Evolutionary conservation across 768 basidiomycete genomes (phyloP), one percentile per base, ranked within the genome.

Genomic region (Lentinus brumalis): DNA sequence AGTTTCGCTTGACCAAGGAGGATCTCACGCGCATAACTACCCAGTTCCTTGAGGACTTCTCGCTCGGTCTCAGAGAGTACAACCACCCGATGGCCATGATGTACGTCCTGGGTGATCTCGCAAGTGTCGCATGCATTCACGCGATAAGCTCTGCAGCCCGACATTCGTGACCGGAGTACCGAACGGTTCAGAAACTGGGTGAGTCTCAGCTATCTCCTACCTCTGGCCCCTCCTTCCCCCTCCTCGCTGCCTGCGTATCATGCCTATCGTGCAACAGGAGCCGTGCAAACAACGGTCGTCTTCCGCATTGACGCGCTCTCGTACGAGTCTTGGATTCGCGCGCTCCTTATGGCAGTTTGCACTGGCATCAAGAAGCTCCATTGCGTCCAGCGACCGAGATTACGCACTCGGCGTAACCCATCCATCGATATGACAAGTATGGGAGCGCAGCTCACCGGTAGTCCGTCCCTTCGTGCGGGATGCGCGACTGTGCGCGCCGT

Each of bases 151-250:
- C 30, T 57, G 29, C 67, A 95, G 93, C 66, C 97, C 97, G 6
- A 91, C 94, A 10, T 99, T 93, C 75, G 93, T 98, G 45, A 94
- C 91, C n/a, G 89, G 89, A 53, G 93, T 97, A 29, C 97, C 97
- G 47, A 83, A 97, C 74, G 97, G 97, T 49, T 86, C 88, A 52
- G 97, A 99, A 76, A 90, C 85, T 59, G 97, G 97, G 94, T 94
- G 75, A 70, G 69, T 67, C 6, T 26, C 52, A 26, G 16, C 16
- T 45, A 30, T 18, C 16, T 32, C 35, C 42, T 54, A 46, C 50
- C 44, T 21, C 21, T 12, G 14, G 21, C 18, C 26, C 8, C 21
- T 21, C 21, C 21, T n/a, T 26, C 3, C 44, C 71, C 47, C 45
- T 38, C 39, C 38, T 44, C 30, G 8, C 46, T 29, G 38, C 18